Evolutionary conservation across 2,329 filamentous ascomycete genomes (phyloP).

Genomic region (Aspergillus sp.): DNA sequence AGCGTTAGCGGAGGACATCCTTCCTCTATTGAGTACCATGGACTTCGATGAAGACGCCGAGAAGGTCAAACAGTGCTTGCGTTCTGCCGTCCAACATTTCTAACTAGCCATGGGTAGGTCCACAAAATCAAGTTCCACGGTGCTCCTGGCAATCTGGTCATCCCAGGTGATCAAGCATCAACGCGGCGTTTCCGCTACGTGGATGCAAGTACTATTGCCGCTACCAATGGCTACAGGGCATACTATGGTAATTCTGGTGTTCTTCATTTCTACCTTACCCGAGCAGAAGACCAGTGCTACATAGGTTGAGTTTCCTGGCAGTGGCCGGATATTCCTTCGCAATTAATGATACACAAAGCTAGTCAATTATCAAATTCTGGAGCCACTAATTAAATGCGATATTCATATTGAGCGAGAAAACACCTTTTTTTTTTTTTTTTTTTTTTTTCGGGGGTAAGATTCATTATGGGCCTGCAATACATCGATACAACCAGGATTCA

Average conservation of each 20-base stretch:
- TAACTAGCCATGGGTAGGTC: neutral
- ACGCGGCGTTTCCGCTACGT: neutral
- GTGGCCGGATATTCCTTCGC: neutral
- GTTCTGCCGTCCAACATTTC: too few relatives aligned
- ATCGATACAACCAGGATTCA: too few relatives aligned
- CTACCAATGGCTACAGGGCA: neutral
- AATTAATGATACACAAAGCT: too few relatives aligned
- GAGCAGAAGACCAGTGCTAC: neutral
- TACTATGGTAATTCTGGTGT: neutral
- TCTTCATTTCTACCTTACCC: neutral
- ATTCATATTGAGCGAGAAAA: too few relatives aligned
- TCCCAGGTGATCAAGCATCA: neutral
- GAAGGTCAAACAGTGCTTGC: neutral
- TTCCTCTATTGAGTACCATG: neutral
- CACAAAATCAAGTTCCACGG: neutral
- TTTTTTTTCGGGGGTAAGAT: too few relatives aligned
- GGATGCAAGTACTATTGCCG: neutral
- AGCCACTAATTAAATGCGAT: too few relatives aligned
- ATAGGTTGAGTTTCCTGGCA: neutral
- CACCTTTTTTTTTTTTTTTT: too few relatives aligned
- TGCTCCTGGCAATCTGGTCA: neutral
- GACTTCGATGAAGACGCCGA: neutral
- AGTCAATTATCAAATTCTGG: too few relatives aligned
- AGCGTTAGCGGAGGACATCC: neutral
- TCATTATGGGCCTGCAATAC: too few relatives aligned